These are phyloP conservation scores for Podospora pseudocomata DNA, from an alignment of 495 filamentous ascomycete species.

Conservation along the genomic window DNA sequence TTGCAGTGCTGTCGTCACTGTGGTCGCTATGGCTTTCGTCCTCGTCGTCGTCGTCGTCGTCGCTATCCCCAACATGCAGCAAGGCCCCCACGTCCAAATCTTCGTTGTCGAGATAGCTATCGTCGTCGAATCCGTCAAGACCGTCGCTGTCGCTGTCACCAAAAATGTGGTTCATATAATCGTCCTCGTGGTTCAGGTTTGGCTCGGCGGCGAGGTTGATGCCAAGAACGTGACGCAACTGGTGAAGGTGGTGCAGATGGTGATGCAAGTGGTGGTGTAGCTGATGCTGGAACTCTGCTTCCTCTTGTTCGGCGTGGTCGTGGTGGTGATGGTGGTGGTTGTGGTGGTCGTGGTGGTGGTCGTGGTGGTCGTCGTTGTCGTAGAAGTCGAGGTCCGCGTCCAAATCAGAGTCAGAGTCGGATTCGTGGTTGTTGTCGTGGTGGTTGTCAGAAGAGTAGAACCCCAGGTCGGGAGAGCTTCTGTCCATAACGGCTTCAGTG, in stretches of 20 bases:
- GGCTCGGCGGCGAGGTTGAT: background rate
- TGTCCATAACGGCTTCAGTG: background rate
- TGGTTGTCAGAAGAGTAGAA: background rate
- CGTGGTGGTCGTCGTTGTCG: background rate
- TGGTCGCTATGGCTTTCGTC: background rate
- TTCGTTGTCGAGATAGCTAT: background rate
- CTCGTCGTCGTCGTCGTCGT: background rate
- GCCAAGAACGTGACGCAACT: background rate
- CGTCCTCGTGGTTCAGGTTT: background rate
- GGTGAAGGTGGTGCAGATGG: too few species aligned
- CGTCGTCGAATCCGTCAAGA: background rate
- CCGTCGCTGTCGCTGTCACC: background rate
- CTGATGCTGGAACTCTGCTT: background rate
- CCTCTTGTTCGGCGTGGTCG: background rate
- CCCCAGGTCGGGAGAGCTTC: background rate
- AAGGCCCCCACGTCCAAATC: too few species aligned
- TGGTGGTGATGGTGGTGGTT: background rate
- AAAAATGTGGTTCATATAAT: background rate
- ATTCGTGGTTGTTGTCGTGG: too few species aligned
- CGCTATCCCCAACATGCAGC: background rate
- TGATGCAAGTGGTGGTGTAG: background rate
- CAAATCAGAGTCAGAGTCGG: background rate
- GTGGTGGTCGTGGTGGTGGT: background rate
- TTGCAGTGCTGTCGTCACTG: background rate
- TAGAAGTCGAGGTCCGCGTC: background rate